phyloP scores from a whole-genome alignment of 108 stramenopile species.

The Cyclotella cryptica region DNA sequence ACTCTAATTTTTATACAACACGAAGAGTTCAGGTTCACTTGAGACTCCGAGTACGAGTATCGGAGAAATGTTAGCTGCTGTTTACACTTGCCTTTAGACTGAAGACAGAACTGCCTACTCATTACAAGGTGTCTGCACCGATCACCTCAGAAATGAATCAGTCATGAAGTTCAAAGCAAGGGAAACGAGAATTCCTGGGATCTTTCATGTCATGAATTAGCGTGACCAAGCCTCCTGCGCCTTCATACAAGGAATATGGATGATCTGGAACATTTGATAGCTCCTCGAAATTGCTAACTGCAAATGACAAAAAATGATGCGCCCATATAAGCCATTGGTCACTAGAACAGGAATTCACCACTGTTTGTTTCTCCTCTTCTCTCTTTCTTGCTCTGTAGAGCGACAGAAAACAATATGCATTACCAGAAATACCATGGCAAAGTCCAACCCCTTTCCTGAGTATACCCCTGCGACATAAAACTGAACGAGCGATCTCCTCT shows the following conservation, averaged over 20 bases:
- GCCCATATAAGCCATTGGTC: conserved; percentile 47
- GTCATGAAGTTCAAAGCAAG: conserved; percentile 24
- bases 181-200: conserved; percentile 23
- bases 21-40: no score
- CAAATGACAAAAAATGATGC: conserved; percentile 41
- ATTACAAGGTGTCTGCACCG: no score
- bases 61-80: no score
- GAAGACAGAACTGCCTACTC: no score
- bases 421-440: conserved; percentile 80
- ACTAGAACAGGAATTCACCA: not conserved
- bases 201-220: conserved; percentile 26
- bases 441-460: conserved; percentile 73
- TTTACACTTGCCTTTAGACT: no score
- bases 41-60: no score
- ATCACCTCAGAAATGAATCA: not conserved
- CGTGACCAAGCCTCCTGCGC: conserved; percentile 52
- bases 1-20: no score
- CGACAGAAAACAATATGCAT: conserved; percentile 71
- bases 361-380: not conserved
- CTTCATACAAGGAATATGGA: conserved; percentile 64
- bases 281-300: conserved; percentile 34
- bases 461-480: conserved; percentile 65
- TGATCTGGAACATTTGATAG: conserved; percentile 49
- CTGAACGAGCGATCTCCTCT: conserved; percentile 48
- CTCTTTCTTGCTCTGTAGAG: conserved; percentile 33